These are phyloP conservation scores for Solidago caesia DNA, from an alignment of 129 eudicot species.

Conservation along the genomic window DNA sequence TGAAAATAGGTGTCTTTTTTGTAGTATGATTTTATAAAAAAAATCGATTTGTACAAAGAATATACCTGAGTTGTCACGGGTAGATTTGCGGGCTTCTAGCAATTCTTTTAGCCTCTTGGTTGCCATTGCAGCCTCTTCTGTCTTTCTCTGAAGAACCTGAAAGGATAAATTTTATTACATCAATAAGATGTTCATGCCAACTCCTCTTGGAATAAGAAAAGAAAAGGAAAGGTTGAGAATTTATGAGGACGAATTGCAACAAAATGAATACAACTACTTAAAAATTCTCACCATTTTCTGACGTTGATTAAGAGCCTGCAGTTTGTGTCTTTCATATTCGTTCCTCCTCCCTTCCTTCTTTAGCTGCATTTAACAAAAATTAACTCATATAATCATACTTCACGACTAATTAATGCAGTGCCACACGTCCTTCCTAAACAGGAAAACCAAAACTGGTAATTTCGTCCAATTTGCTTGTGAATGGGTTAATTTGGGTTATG, in stretches of 20 bases:
- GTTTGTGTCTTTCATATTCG: constrained; percentile 95
- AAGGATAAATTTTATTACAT: constrained; percentile 12
- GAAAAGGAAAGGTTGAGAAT: background rate
- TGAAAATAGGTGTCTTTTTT: background rate
- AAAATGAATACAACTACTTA: constrained; percentile 20
- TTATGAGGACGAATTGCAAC: constrained; percentile 1
- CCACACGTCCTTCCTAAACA: background rate
- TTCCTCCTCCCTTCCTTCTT: constrained; percentile 95
- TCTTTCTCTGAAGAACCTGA: constrained; percentile 98
- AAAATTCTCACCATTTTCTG: constrained; percentile 83
- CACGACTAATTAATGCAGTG: background rate
- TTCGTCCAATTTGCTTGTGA: background rate
- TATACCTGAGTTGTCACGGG: constrained; percentile 82
- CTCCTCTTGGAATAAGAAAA: background rate
- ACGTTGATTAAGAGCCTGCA: constrained; percentile 95
- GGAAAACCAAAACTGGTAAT: background rate
- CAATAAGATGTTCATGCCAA: background rate
- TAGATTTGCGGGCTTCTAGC: constrained; percentile 91
- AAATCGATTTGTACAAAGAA: constrained; percentile 16
- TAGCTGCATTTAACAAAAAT: constrained; percentile 44
- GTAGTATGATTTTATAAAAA: background rate
- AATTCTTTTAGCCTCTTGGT: constrained; percentile 93
- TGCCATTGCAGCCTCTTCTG: constrained; percentile 99
- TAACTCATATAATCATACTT: background rate
- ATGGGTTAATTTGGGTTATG: background rate